Evolutionary conservation across 176 grass and related monocot species (phyloP).

Genomic region (sorghum (Sorghum bicolor)): Sorghum_bicolor_NCBIv3 NC_012875.2:57704001-57704500

Average conservation of each 20-base stretch:
- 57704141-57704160: conserved; percentile 54
- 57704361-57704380: conserved; percentile 91
- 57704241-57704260: background rate
- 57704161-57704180: conserved; percentile 17
- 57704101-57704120: conserved; percentile 87
- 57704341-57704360: conserved; percentile 97
- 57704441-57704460: conserved; percentile 25
- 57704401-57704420: background rate
- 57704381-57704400: conserved; percentile 71
- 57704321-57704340: conserved; percentile 93
- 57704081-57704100: conserved; percentile 67
- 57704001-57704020: background rate
- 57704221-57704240: background rate
- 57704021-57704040: background rate
- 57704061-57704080: conserved; percentile 16
- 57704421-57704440: background rate
- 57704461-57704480: conserved; percentile 93
- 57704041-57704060: background rate
- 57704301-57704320: conserved; percentile 86
- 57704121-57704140: conserved; percentile 97
- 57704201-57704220: background rate
- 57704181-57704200: conserved; percentile 5
- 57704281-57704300: conserved; percentile 31
- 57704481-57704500: conserved; percentile 96
- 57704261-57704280: conserved; percentile 2